Conservation (phyloP, 805 yeast genomes). For the Suhomyces faveliae region DNA sequence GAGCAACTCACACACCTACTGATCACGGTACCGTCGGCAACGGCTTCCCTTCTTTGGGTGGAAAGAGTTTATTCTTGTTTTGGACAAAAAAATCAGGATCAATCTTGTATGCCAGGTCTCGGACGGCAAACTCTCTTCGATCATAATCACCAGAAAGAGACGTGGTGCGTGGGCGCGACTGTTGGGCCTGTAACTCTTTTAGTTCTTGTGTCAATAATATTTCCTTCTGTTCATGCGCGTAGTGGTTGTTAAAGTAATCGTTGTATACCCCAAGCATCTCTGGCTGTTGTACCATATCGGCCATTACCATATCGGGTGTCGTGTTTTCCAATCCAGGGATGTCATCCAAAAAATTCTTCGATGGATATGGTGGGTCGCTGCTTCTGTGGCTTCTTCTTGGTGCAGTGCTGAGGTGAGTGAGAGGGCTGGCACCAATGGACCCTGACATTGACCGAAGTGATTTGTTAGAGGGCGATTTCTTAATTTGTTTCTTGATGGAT, state of each 20-base stretch:
- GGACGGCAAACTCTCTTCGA: background rate
- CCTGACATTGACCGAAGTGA: background rate
- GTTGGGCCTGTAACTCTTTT: background rate
- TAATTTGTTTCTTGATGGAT: slow-evolving; percentile 1
- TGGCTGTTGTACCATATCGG: background rate
- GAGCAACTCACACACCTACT: too few species aligned
- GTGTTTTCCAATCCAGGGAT: slow-evolving; percentile 1
- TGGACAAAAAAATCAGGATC: slow-evolving; percentile 8
- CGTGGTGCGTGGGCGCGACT: background rate
- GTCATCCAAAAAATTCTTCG: slow-evolving; percentile 2
- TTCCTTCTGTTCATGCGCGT: background rate
- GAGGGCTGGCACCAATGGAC: background rate
- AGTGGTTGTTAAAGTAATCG: slow-evolving; percentile 6
- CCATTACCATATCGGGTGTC: slow-evolving; percentile 1
- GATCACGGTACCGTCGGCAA: slow-evolving; percentile 5
- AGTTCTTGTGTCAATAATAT: background rate
- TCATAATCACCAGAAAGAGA: background rate
- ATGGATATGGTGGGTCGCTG: slow-evolving; percentile 7
- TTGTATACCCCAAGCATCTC: slow-evolving; percentile 3
- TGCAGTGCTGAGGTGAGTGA: background rate
- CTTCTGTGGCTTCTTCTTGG: slow-evolving; percentile 2
- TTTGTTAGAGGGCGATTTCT: slow-evolving; percentile 3
- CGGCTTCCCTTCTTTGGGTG: slow-evolving; percentile 6
- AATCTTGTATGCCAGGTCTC: slow-evolving; percentile 5
- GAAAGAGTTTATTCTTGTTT: slow-evolving; percentile 11